Evolutionary conservation across 2,329 filamentous ascomycete species (phyloP).

Genomic region (Monosporascus sp.): DNA sequence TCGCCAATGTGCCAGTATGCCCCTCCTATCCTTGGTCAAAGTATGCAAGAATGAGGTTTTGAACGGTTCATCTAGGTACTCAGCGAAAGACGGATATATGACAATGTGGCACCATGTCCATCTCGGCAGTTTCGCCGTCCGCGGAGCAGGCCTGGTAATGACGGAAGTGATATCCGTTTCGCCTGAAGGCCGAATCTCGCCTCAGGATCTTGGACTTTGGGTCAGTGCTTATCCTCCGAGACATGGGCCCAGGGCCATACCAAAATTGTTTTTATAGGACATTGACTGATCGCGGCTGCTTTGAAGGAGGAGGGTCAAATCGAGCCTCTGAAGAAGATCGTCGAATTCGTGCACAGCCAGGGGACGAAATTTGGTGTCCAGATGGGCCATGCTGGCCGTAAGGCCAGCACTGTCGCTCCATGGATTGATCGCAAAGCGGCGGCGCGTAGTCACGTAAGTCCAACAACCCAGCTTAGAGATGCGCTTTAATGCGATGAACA

Average conservation of each 20-base stretch:
- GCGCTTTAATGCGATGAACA: not conserved
- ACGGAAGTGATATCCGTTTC: constrained; percentile 27
- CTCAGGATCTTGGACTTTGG: constrained; percentile 29
- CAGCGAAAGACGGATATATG: constrained; percentile 34
- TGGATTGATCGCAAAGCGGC: constrained; percentile 17
- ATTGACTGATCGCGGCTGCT: constrained; percentile 4
- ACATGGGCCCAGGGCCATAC: not conserved
- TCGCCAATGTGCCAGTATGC: constrained; percentile 41
- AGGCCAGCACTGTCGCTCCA: constrained; percentile 20
- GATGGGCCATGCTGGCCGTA: constrained; percentile 26
- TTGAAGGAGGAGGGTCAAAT: constrained; percentile 28
- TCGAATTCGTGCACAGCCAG: constrained; percentile 25
- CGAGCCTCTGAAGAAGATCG: constrained; percentile 22
- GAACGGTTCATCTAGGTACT: constrained; percentile 24
- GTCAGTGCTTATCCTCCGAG: not conserved
- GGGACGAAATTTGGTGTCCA: constrained; percentile 26
- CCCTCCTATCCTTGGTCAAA: not conserved
- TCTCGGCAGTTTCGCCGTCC: constrained; percentile 30
- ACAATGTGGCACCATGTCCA: constrained; percentile 41
- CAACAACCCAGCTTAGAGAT: not conserved
- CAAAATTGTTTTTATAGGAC: no score
- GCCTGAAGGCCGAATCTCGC: constrained; percentile 30
- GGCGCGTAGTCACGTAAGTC: constrained; percentile 10
- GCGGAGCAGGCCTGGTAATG: constrained; percentile 28
- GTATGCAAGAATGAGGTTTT: not conserved